Evolutionary conservation across 805 yeast genomes (phyloP).

Genomic region (Starmerella scarabaei): DNA sequence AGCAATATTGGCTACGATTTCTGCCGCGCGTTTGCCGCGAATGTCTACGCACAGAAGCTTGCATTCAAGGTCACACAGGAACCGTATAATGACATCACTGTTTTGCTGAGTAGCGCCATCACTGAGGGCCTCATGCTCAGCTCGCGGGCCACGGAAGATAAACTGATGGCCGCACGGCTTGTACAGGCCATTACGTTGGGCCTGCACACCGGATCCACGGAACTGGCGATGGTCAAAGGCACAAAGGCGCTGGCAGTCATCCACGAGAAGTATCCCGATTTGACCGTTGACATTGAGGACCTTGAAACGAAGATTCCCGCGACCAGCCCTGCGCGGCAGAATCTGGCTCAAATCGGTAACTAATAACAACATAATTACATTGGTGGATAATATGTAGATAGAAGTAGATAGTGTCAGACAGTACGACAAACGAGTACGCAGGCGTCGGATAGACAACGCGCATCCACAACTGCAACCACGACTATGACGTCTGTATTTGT

Average conservation of each 20-base stretch:
- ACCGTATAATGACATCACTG: constrained; percentile 4
- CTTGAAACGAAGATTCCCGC: not conserved
- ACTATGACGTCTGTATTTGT: too few relatives aligned
- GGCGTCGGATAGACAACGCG: too few relatives aligned
- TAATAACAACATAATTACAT: not conserved
- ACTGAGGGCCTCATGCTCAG: not conserved
- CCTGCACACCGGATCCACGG: not conserved
- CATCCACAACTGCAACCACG: too few relatives aligned
- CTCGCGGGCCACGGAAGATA: too few relatives aligned
- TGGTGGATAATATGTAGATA: not conserved
- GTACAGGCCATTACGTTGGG: not conserved
- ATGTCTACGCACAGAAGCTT: constrained; percentile 6
- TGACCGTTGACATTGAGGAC: not conserved
- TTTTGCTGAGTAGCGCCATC: constrained; percentile 1
- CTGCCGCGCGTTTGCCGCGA: constrained; percentile 1
- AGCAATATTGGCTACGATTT: constrained; percentile 7
- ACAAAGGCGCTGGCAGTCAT: constrained; percentile 11
- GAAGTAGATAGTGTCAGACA: too few relatives aligned
- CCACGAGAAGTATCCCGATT: not conserved
- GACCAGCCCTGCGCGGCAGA: constrained; percentile 4
- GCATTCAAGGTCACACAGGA: not conserved
- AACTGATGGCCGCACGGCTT: constrained; percentile 2
- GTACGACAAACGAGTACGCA: too few relatives aligned
- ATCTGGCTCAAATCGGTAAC: not conserved
- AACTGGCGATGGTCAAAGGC: constrained; percentile 12